phyloP scores from a whole-genome alignment of 148 eudicot species.

The Chenopodium formosanum region DNA sequence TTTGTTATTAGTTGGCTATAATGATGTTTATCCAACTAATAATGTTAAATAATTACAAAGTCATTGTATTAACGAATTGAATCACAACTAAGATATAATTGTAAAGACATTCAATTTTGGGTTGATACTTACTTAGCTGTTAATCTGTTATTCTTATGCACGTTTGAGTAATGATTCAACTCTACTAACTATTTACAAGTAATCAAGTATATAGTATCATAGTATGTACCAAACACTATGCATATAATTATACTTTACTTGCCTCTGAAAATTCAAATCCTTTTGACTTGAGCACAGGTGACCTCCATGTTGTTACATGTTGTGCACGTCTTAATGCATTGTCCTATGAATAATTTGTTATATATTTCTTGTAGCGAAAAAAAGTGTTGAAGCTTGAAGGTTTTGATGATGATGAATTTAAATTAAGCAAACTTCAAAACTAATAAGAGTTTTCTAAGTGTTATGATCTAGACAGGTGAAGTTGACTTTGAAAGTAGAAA shows the following conservation, averaged over 20 bases:
- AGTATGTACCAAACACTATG: neutral
- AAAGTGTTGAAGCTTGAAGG: too few relatives aligned
- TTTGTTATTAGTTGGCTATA: neutral
- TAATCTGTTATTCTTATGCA: slow-evolving; percentile 2
- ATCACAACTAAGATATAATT: neutral
- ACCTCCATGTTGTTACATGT: neutral
- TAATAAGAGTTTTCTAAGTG: too few relatives aligned
- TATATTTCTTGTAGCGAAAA: too few relatives aligned
- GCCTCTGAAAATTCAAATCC: neutral
- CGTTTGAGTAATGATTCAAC: neutral
- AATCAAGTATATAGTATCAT: too few relatives aligned
- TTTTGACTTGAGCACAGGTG: neutral
- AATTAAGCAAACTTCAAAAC: too few relatives aligned
- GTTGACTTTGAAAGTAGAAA: too few relatives aligned
- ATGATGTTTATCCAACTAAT: slow-evolving; percentile 8
- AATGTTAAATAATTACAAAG: neutral
- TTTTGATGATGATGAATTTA: too few relatives aligned
- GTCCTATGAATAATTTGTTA: too few relatives aligned
- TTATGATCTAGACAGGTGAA: too few relatives aligned
- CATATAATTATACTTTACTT: neutral
- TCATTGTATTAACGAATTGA: neutral
- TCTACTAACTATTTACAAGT: neutral
- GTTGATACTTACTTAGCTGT: neutral
- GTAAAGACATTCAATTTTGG: neutral
- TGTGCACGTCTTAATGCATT: too few relatives aligned